Evolutionary conservation across 2,329 filamentous ascomycete genomes (phyloP).

Genomic region (Xylaria sp.): DNA sequence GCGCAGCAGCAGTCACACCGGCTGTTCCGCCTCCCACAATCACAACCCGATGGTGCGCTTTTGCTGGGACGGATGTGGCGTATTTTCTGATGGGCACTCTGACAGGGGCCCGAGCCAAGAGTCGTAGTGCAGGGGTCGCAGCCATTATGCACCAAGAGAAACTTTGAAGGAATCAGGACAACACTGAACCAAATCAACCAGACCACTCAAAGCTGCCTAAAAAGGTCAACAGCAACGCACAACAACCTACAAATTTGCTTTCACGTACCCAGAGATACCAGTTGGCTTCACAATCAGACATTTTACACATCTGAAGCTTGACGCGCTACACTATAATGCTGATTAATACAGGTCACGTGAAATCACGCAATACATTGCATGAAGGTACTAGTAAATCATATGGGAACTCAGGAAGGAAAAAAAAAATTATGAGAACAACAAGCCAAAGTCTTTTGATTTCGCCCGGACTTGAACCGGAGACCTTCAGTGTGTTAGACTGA

Average conservation of each 20-base stretch:
- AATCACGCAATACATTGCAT: slow-evolving; percentile 35
- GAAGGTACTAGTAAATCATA: neutral
- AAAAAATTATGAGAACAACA: neutral
- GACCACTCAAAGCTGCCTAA: neutral
- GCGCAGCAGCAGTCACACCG: slow-evolving; percentile 73
- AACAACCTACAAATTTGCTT: neutral
- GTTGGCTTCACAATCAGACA: neutral
- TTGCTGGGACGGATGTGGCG: slow-evolving; percentile 47
- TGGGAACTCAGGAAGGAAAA: neutral
- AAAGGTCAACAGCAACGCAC: neutral
- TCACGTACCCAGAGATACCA: neutral
- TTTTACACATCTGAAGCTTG: neutral
- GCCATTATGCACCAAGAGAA: slow-evolving; percentile 33
- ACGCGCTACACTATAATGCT: neutral
- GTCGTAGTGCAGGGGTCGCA: slow-evolving; percentile 31
- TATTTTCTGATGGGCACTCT: slow-evolving; percentile 41
- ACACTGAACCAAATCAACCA: neutral
- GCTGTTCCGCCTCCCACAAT: slow-evolving; percentile 75
- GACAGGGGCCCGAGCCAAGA: slow-evolving; percentile 39
- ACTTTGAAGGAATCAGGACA: neutral
- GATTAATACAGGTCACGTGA: slow-evolving; percentile 35
- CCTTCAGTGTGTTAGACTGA: slow-evolving; percentile 60
- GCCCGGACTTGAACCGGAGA: slow-evolving; percentile 52
- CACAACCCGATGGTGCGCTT: slow-evolving; percentile 69
- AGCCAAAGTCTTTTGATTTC: slow-evolving; percentile 41